Base-by-base conservation (phyloP, 192 early-diverging fungal species). In the Coemansia sp. region DNA sequence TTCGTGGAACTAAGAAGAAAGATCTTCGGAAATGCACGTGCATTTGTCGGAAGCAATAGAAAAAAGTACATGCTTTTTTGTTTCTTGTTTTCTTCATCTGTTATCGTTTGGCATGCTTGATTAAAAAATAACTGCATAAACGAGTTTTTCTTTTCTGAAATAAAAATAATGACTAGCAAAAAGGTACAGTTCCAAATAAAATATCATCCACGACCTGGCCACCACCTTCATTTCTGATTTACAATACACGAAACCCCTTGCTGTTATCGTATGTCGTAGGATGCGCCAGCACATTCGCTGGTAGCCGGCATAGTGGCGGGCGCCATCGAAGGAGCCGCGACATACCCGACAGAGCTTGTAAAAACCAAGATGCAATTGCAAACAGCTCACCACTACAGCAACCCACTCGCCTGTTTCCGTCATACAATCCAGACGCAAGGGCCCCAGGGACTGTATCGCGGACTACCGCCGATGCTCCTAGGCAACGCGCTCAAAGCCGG, bases 341-440 rank as follows among this genome's bases (percentile, higher is more conserved):
- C 97, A 22, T 99, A 99, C 72, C 97, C 97, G 2, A 96, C 95
- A 0, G 95, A 97, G 83, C 95, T 92, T 74, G 89, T 97, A 66
- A 99, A 99, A 72, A 99, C 97, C 8, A 94, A 93, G 68, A 86
- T 99, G 61, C 97, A 99, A 80, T 87, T 99, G 11, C 94, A 96
- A 73, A 87, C 66, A 54, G 61, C 57, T 20, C 45, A 48, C 45
- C 9, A 48, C 0, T 94, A 91, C 76, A 85, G 86, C 22, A 95
- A 95, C 3, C 93, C 97, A 2, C 81, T 94, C 35, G 92, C 96
- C 68, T 94, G 92, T 67, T 73, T 92, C 8, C 76, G 85, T 11
- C 76, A 85, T 33, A 98, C 94, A 1, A 81, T 96, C 4, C 72
- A 84, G 55, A 85, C 86, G 2, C 87, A 90, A 45, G 97, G 96